phyloP scores from a whole-genome alignment of 495 filamentous ascomycete genomes.

The Hypoxylon lienhwacheense region DNA sequence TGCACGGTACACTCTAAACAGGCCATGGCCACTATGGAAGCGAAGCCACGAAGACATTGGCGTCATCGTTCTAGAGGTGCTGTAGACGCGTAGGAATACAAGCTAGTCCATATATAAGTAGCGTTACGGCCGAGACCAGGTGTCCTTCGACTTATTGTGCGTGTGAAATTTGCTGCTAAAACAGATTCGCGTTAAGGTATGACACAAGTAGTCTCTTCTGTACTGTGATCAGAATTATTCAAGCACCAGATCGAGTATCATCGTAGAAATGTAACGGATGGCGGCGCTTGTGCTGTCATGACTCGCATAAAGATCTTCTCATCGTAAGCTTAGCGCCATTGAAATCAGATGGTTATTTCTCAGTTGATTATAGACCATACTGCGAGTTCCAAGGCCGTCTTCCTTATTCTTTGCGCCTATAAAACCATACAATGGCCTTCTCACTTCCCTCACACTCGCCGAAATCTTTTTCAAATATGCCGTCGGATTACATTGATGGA shows the following conservation, averaged over 20 bases:
- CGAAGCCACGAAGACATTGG: slow-evolving; percentile 46
- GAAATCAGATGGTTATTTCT: slow-evolving; percentile 12
- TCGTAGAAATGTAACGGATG: slow-evolving; percentile 46
- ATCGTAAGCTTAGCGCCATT: slow-evolving; percentile 5
- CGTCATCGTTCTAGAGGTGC: slow-evolving; percentile 41
- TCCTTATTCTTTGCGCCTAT: no score
- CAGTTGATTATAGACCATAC: slow-evolving; percentile 4
- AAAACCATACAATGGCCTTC: no score
- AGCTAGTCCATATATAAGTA: slow-evolving; percentile 30
- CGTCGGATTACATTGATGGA: no score
- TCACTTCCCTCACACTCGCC: no score
- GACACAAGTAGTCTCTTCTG: slow-evolving; percentile 69
- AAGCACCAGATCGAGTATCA: slow-evolving; percentile 68
- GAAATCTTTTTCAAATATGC: no score
- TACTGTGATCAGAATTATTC: slow-evolving; percentile 83
- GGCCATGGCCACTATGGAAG: slow-evolving; percentile 42
- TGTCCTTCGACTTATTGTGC: slow-evolving; percentile 87
- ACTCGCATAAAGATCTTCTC: slow-evolving; percentile 25
- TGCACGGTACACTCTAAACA: slow-evolving; percentile 54
- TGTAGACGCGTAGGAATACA: slow-evolving; percentile 24
- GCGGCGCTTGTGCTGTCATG: slow-evolving; percentile 33
- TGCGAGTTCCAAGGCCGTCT: no score
- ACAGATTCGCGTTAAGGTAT: slow-evolving; percentile 63
- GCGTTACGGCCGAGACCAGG: slow-evolving; percentile 51
- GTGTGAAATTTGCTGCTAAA: slow-evolving; percentile 68